These are phyloP conservation scores for Angomonas deanei DNA, from an alignment of 208 protist species.

Conservation along the genomic window DNA sequence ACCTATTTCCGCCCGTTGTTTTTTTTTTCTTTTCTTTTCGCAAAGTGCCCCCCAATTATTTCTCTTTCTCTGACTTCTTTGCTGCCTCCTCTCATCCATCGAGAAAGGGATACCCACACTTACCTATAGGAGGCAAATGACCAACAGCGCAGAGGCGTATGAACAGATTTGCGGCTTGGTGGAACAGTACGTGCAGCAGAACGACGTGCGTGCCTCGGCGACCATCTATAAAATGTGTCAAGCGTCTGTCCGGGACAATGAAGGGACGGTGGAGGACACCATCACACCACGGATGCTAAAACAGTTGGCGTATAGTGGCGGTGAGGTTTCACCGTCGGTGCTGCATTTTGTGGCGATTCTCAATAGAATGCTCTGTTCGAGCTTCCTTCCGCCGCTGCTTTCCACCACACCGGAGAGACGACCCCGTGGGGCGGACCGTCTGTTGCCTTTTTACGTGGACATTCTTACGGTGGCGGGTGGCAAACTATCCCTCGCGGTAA, in stretches of 20 bases:
- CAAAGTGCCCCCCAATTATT: neutral
- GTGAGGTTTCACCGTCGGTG: neutral
- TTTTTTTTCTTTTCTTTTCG: conserved; percentile 10
- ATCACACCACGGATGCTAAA: conserved; percentile 39
- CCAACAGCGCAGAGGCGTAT: too few relatives aligned
- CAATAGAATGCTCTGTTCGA: conserved; percentile 58
- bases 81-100: too few relatives aligned
- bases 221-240: neutral
- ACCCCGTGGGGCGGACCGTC: conserved; percentile 28
- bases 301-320: conserved; percentile 10
- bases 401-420: conserved; percentile 36
- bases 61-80: conserved; percentile 11
- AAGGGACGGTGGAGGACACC: conserved; percentile 1
- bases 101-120: too few relatives aligned
- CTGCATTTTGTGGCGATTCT: conserved; percentile 44
- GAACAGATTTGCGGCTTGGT: neutral
- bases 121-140: too few relatives aligned
- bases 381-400: conserved; percentile 32
- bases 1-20: neutral
- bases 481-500: conserved; percentile 11
- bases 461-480: conserved; percentile 3
- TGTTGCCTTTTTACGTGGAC: conserved; percentile 37
- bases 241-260: neutral
- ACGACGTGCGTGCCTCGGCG: neutral
- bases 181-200: neutral